These are phyloP conservation scores for Metarhizium brunneum DNA, from an alignment of 2,329 filamentous ascomycete species.

Conservation along the genomic window DNA sequence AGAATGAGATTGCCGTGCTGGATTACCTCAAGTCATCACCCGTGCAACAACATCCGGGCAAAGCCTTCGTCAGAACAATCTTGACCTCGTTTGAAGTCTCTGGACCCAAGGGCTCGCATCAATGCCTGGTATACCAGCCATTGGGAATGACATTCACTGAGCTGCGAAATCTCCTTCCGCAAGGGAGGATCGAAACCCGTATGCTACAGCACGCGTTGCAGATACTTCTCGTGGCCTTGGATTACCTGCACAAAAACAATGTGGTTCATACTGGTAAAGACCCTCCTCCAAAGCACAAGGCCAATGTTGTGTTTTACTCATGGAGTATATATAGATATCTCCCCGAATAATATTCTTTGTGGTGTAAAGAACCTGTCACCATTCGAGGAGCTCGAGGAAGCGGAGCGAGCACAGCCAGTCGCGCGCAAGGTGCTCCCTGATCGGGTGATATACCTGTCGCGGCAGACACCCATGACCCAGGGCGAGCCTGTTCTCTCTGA, in stretches of 20 bases:
- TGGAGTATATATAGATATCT: conserved; percentile 25
- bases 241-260: conserved; percentile 35
- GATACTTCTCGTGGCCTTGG: conserved; percentile 31
- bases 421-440: background rate
- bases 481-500: background rate
- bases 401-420: background rate
- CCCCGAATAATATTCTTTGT: conserved; percentile 37
- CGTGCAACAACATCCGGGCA: conserved; percentile 17
- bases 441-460: background rate
- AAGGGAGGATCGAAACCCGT: conserved; percentile 22
- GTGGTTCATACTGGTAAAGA: conserved; percentile 28
- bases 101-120: conserved; percentile 25
- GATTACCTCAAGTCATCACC: background rate
- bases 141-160: conserved; percentile 31
- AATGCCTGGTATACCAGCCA: conserved; percentile 29
- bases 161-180: conserved; percentile 31
- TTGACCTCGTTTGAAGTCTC: conserved; percentile 28
- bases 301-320: too few species aligned
- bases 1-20: conserved; percentile 1
- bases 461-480: background rate
- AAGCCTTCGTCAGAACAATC: conserved; percentile 19
- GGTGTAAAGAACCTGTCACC: conserved; percentile 20
- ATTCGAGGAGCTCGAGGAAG: background rate
- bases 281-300: too few species aligned
- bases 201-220: conserved; percentile 27